A percentile compares a stretch with the other conserved stretches of the same genome.
Evolutionary conservation across 2,329 filamentous ascomycete species (phyloP).

Genomic region (Volutella citrinella): DNA sequence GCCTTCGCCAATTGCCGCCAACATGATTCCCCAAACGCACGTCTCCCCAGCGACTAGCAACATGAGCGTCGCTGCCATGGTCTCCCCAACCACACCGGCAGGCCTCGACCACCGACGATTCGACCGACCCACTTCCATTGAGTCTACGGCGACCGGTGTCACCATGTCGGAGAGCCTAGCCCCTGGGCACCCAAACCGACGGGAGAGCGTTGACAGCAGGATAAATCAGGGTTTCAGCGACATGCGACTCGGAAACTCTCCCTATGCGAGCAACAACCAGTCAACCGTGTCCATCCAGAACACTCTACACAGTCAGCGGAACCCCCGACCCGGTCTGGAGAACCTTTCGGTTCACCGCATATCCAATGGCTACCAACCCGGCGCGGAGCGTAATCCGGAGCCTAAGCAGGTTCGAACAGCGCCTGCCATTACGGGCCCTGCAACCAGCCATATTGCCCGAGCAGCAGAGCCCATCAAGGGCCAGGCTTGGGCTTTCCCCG

Average conservation of each 20-base stretch:
- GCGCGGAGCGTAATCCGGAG: constrained; percentile 55
- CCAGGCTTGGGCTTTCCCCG: constrained; percentile 81
- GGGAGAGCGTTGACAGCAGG: constrained; percentile 77
- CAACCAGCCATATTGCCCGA: constrained; percentile 61
- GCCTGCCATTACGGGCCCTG: constrained; percentile 72
- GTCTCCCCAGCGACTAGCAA: constrained; percentile 55
- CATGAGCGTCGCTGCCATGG: constrained; percentile 66
- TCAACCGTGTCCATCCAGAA: constrained; percentile 74
- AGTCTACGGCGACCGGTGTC: constrained; percentile 29
- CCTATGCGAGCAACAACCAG: constrained; percentile 74
- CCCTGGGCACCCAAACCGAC: constrained; percentile 44
- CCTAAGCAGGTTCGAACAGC: constrained; percentile 61
- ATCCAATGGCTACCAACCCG: constrained; percentile 64
- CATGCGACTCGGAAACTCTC: constrained; percentile 63
- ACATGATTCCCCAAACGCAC: constrained; percentile 49
- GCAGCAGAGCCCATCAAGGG: constrained; percentile 79
- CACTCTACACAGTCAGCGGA: constrained; percentile 64
- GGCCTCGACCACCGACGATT: constrained; percentile 38
- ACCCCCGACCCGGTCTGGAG: constrained; percentile 52
- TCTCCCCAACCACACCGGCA: constrained; percentile 55
- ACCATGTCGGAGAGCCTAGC: constrained; percentile 35
- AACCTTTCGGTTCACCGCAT: constrained; percentile 55
- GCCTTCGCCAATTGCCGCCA: constrained; percentile 55
- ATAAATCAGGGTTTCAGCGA: constrained; percentile 71
- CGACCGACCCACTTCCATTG: constrained; percentile 38